Evolutionary conservation across 495 filamentous ascomycete genomes (phyloP).

Genomic region (Parathielavia appendiculata): DNA sequence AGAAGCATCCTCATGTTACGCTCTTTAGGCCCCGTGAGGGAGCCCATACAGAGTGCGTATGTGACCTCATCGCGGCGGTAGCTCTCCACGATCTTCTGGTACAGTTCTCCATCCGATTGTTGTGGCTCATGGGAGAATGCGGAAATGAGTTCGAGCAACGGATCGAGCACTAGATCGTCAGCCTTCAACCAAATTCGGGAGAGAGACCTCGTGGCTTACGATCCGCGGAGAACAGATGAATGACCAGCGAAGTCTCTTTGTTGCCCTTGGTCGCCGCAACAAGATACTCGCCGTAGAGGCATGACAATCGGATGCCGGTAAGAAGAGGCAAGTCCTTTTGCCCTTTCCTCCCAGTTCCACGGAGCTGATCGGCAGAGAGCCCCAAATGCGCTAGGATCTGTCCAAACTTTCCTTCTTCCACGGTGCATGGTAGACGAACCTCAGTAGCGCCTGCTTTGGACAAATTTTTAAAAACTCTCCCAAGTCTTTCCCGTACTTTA

Average conservation of each 20-base stretch:
- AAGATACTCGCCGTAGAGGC: constrained; percentile 13
- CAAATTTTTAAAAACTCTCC: constrained; percentile 14
- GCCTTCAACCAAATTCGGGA: constrained; percentile 1
- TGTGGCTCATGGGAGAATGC: constrained; percentile 7
- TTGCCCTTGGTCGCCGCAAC: constrained; percentile 11
- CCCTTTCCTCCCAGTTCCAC: constrained; percentile 5
- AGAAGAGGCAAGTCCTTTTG: constrained; percentile 16
- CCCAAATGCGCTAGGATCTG: constrained; percentile 16
- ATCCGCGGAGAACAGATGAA: constrained; percentile 11
- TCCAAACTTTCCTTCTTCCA: constrained; percentile 15
- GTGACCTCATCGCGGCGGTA: constrained; percentile 4
- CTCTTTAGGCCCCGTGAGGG: constrained; percentile 8
- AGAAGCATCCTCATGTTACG: constrained; percentile 9
- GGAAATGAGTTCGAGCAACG: constrained; percentile 7
- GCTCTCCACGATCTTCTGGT: constrained; percentile 12
- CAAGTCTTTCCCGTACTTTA: constrained; percentile 13
- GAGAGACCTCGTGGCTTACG: constrained; percentile 2
- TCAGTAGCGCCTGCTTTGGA: constrained; percentile 7
- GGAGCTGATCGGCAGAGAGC: constrained; percentile 17
- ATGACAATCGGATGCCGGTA: constrained; percentile 8
- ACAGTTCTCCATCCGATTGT: constrained; percentile 10
- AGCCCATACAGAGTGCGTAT: constrained; percentile 9
- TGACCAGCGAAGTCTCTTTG: constrained; percentile 14
- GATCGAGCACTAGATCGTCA: constrained; percentile 9
- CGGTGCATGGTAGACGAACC: constrained; percentile 14